Conservation (phyloP, 306 rosid genomes). For the Pterocarpus macrocarpus region DNA sequence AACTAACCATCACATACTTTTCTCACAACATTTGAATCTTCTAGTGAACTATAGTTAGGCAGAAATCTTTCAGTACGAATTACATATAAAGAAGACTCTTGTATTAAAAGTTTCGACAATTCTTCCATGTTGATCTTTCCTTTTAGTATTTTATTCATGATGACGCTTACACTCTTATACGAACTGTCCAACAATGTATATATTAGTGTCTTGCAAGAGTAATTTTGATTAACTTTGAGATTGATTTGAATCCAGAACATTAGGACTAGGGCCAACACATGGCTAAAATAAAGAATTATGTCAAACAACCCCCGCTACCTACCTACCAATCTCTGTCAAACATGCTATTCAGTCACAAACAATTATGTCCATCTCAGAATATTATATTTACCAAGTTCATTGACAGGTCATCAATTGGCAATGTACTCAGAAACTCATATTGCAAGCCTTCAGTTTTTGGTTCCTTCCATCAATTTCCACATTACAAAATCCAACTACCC, state of each 20-base stretch:
- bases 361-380: constrained; percentile 28
- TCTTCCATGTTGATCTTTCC: neutral
- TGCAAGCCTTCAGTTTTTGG: constrained; percentile 17
- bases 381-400: constrained; percentile 24
- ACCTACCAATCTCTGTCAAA: constrained; percentile 31
- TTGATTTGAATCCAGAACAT: constrained; percentile 29
- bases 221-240: constrained; percentile 24
- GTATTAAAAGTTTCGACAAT: neutral
- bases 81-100: neutral
- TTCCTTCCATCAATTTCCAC: constrained; percentile 23
- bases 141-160: neutral
- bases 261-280: constrained; percentile 1
- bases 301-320: constrained; percentile 13
- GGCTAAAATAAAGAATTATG: neutral
- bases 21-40: neutral
- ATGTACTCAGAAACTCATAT: constrained; percentile 14
- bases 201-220: neutral
- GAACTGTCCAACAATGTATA: neutral
- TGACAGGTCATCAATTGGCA: constrained; percentile 16
- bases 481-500: constrained; percentile 29
- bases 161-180: constrained; percentile 27
- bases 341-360: constrained; percentile 30
- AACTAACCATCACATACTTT: neutral
- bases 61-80: constrained; percentile 29
- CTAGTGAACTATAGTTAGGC: neutral